phyloP scores from a whole-genome alignment of 371 early-diverging fungal species.

The Paramicrosporidium saccamoebae region DNA sequence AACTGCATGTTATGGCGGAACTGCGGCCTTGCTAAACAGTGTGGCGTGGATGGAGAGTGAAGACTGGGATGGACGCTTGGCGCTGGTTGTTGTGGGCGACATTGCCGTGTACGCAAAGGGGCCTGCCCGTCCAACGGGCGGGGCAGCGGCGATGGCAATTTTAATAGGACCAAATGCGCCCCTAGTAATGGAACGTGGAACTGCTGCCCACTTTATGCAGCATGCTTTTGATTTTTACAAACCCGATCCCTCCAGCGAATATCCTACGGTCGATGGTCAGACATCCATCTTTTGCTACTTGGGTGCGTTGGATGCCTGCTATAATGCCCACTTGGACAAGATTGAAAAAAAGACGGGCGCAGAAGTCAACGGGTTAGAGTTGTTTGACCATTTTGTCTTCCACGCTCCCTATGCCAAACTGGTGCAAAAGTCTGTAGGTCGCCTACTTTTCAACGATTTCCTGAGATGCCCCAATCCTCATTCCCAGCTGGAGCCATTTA shows the following conservation, averaged over 20 bases:
- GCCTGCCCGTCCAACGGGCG: constrained; percentile 71
- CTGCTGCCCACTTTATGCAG: constrained; percentile 82
- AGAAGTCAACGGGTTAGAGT: constrained; percentile 12
- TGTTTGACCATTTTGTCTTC: constrained; percentile 50
- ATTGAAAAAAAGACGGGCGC: constrained; percentile 9
- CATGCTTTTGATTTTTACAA: constrained; percentile 94
- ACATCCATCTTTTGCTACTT: constrained; percentile 70
- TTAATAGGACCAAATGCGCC: constrained; percentile 78
- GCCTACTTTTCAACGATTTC: constrained; percentile 60
- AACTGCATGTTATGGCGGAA: constrained; percentile 96
- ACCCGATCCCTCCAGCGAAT: constrained; percentile 77
- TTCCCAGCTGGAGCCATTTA: constrained; percentile 17
- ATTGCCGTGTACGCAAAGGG: constrained; percentile 82
- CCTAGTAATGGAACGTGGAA: constrained; percentile 60
- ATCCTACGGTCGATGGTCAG: constrained; percentile 78
- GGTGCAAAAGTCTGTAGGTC: constrained; percentile 70
- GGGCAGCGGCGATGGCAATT: constrained; percentile 77
- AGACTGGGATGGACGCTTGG: constrained; percentile 65
- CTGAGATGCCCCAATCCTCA: constrained; percentile 27
- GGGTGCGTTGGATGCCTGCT: constrained; percentile 57
- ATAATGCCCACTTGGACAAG: constrained; percentile 39
- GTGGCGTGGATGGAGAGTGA: constrained; percentile 80
- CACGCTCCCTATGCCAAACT: constrained; percentile 89
- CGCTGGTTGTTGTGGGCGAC: constrained; percentile 80
- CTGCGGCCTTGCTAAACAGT: constrained; percentile 75